Evolutionary conservation across 140 eudicot species (phyloP).

Genomic region (Bidens hawaiensis): DNA sequence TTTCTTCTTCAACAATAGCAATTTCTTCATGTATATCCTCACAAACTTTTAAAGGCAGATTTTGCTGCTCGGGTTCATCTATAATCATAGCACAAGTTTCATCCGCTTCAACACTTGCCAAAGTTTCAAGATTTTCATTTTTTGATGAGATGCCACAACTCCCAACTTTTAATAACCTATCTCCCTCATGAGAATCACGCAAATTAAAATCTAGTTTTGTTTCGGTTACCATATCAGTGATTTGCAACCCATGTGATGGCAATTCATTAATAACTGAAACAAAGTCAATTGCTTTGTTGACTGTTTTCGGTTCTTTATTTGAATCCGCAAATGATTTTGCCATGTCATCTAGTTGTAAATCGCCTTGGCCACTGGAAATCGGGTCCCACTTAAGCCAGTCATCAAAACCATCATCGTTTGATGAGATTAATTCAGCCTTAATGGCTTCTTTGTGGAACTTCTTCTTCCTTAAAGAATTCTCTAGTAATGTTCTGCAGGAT

Average conservation of each 20-base stretch:
- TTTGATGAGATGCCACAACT: conserved; percentile 9
- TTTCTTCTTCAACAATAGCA: too few species aligned
- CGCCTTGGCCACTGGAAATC: conserved; percentile 90
- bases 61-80: conserved; percentile 29
- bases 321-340: conserved; percentile 58
- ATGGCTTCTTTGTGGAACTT: conserved; percentile 73
- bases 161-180: neutral
- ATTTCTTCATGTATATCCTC: conserved; percentile 10
- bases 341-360: conserved; percentile 73
- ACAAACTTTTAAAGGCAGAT: conserved; percentile 13
- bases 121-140: conserved; percentile 16
- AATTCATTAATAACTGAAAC: conserved; percentile 45
- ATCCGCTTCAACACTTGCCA: conserved; percentile 17
- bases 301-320: conserved; percentile 32
- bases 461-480: conserved; percentile 66
- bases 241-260: conserved; percentile 63
- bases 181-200: conserved; percentile 10
- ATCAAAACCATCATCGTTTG: conserved; percentile 39
- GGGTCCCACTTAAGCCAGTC: conserved; percentile 97
- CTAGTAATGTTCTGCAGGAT: conserved; percentile 56
- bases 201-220: conserved; percentile 22
- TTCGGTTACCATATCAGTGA: conserved; percentile 34
- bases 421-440: conserved; percentile 53
- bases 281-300: conserved; percentile 57
- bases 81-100: conserved; percentile 13